Conservation (phyloP, 306 rosid species). For the Delonix regia region DNA sequence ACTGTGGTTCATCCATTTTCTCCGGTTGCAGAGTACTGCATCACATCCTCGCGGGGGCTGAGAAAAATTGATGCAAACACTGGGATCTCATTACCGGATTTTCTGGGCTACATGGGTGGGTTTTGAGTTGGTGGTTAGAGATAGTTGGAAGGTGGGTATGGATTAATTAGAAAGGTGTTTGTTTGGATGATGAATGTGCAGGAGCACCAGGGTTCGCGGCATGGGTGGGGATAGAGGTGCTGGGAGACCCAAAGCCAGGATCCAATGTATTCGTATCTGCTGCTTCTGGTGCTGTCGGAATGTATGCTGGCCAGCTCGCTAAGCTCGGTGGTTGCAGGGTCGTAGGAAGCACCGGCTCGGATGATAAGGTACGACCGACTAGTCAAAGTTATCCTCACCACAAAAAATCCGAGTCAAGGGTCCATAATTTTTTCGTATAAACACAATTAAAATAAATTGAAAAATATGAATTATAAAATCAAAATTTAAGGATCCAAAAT, state of each 20-base stretch:
- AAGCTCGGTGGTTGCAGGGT: slow-evolving; percentile 69
- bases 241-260: slow-evolving; percentile 54
- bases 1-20: slow-evolving; percentile 27
- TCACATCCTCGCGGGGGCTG: slow-evolving; percentile 22
- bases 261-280: slow-evolving; percentile 66
- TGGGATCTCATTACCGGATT: slow-evolving; percentile 54
- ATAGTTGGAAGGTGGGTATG: too few relatives aligned
- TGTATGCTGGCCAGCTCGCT: slow-evolving; percentile 67
- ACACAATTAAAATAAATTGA: too few relatives aligned
- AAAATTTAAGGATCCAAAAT: too few relatives aligned
- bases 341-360: slow-evolving; percentile 62
- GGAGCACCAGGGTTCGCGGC: slow-evolving; percentile 72
- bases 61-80: slow-evolving; percentile 41
- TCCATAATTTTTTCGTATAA: too few relatives aligned
- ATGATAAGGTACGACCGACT: slow-evolving; percentile 48
- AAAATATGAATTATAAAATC: too few relatives aligned
- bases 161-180: neutral
- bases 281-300: slow-evolving; percentile 66
- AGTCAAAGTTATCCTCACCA: too few relatives aligned
- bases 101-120: slow-evolving; percentile 50
- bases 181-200: slow-evolving; percentile 19
- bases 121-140: neutral
- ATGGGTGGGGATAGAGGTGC: slow-evolving; percentile 58
- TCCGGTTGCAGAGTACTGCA: slow-evolving; percentile 50
- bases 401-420: too few relatives aligned